phyloP scores from a whole-genome alignment of 2,329 filamentous ascomycete species.

The Curvularia hawaiiensis region DNA sequence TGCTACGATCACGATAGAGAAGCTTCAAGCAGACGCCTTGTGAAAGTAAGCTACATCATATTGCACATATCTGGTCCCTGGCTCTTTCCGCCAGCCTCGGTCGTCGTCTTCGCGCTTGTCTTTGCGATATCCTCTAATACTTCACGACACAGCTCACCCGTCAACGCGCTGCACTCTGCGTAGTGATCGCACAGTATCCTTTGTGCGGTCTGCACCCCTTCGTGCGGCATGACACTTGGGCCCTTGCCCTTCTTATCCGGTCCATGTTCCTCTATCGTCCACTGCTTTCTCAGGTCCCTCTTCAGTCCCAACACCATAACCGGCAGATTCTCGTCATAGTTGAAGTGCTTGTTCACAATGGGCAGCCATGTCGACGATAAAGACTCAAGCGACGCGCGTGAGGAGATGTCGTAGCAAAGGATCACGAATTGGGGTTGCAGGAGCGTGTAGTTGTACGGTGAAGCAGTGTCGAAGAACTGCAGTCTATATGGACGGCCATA shows the following conservation, averaged over 20 bases:
- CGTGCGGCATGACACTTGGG: constrained; percentile 57
- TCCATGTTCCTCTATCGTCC: constrained; percentile 43
- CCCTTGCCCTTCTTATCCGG: constrained; percentile 45
- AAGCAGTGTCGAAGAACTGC: constrained; percentile 62
- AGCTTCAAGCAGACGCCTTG: not conserved
- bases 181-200: constrained; percentile 66
- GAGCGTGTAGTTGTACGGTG: constrained; percentile 62
- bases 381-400: constrained; percentile 56
- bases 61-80: constrained; percentile 38
- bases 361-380: constrained; percentile 53
- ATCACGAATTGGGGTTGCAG: constrained; percentile 61
- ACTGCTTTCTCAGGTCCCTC: constrained; percentile 59
- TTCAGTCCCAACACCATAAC: constrained; percentile 66
- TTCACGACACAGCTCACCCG: constrained; percentile 64
- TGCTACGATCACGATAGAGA: not conserved
- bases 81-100: constrained; percentile 57
- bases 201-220: constrained; percentile 58
- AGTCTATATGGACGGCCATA: constrained; percentile 61
- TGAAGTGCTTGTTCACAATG: constrained; percentile 58
- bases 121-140: constrained; percentile 65
- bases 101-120: constrained; percentile 64
- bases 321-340: constrained; percentile 57
- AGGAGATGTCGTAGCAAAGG: constrained; percentile 63
- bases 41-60: constrained; percentile 11
- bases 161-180: constrained; percentile 66